Conservation (phyloP, 106 monocot species). For the Allium fistulosum region DNA sequence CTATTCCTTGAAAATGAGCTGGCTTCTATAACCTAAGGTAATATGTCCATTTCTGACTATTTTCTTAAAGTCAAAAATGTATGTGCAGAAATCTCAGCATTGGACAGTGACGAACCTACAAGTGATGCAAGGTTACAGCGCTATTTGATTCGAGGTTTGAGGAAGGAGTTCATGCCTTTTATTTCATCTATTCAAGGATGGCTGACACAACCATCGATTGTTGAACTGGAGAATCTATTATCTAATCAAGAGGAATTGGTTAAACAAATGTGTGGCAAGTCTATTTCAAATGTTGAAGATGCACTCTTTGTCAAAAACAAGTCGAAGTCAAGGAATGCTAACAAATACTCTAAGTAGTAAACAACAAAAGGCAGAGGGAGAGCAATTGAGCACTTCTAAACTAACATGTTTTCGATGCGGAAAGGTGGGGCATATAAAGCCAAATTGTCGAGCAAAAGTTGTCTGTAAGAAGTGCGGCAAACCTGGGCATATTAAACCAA, state of each 20-base stretch:
- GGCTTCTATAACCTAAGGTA: neutral
- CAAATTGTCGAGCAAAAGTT: neutral
- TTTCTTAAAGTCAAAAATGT: neutral
- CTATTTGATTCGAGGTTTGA: neutral
- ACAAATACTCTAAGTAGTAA: neutral
- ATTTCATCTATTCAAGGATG: constrained; percentile 8
- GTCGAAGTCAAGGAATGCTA: no score
- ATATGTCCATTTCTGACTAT: constrained; percentile 14
- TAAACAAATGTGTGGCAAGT: neutral
- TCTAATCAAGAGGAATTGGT: constrained; percentile 12
- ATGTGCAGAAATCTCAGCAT: constrained; percentile 11
- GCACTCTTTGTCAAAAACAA: constrained; percentile 1
- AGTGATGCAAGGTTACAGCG: constrained; percentile 5
- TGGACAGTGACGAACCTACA: constrained; percentile 3
- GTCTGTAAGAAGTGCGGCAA: constrained; percentile 1
- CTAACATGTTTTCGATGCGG: neutral
- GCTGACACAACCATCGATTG: neutral
- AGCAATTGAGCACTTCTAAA: neutral
- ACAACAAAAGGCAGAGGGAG: neutral
- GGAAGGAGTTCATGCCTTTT: neutral
- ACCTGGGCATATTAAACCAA: constrained; percentile 3
- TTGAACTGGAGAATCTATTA: constrained; percentile 4
- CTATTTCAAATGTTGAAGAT: neutral
- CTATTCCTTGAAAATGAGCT: constrained; percentile 7
- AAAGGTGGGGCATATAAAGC: no score